Evolutionary conservation across 140 eudicot species (phyloP).

Genomic region (Ambrosia hybrid): DNA sequence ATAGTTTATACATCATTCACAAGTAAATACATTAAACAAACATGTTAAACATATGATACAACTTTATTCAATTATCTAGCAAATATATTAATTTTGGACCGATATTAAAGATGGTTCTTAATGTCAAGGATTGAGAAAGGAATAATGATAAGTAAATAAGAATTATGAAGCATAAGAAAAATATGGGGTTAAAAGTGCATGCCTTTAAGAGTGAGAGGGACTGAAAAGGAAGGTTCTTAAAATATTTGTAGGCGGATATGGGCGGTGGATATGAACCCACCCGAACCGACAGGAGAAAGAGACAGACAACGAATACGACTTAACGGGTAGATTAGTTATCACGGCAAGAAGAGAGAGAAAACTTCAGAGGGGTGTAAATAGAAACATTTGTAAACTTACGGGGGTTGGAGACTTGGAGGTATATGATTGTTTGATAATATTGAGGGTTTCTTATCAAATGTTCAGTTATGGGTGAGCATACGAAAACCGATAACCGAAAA

Average conservation of each 20-base stretch:
- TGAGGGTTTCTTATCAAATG: no score
- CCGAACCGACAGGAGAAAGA: slow-evolving; percentile 5
- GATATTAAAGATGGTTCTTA: neutral
- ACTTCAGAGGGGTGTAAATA: neutral
- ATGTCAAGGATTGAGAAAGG: neutral
- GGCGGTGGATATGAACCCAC: slow-evolving; percentile 17
- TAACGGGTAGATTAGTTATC: neutral
- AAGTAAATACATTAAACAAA: neutral
- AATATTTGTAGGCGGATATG: slow-evolving; percentile 21
- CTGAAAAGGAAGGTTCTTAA: neutral
- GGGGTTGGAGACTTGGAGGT: neutral
- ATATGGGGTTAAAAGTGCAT: slow-evolving; percentile 6
- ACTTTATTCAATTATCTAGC: neutral
- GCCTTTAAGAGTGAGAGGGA: neutral
- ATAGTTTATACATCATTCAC: neutral
- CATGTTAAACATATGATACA: neutral
- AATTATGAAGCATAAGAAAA: neutral
- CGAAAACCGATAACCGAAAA: no score
- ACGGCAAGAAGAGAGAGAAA: neutral
- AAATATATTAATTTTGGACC: neutral
- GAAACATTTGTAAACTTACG: neutral
- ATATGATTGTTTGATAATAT: no score
- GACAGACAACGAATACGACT: slow-evolving; percentile 15
- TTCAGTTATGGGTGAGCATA: no score
- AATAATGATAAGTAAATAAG: neutral